Evolutionary conservation across 176 grass and related monocot genomes (phyloP).

Genomic region (Saccharum officinarum): DNA sequence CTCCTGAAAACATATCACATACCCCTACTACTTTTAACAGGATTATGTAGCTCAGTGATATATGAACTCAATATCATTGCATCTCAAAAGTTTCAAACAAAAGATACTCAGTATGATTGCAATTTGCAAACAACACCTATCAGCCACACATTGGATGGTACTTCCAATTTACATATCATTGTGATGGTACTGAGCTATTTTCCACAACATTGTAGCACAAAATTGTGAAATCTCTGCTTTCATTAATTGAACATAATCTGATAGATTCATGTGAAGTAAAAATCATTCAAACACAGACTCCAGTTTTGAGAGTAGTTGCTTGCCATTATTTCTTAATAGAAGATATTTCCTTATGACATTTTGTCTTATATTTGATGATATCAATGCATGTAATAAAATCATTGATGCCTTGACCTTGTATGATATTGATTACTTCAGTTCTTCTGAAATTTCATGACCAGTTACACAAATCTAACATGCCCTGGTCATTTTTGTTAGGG

Average conservation of each 20-base stretch:
- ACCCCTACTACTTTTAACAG: background rate
- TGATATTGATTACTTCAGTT: background rate
- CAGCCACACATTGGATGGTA: background rate
- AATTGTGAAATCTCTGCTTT: background rate
- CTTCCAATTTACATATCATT: background rate
- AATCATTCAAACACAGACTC: background rate
- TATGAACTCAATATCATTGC: background rate
- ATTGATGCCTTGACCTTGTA: background rate
- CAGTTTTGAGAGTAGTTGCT: background rate
- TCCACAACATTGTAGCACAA: background rate
- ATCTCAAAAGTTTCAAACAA: background rate
- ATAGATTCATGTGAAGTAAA: background rate
- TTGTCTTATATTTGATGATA: background rate
- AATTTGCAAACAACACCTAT: background rate
- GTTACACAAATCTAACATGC: constrained; percentile 15
- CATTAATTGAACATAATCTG: background rate
- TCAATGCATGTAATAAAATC: background rate
- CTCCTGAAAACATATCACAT: constrained; percentile 5
- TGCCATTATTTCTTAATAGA: background rate
- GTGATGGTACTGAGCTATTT: background rate
- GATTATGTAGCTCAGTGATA: background rate
- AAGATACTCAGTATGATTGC: background rate
- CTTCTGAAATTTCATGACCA: background rate
- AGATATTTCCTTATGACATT: background rate
- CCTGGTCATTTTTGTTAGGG: constrained; percentile 51